phyloP scores from a whole-genome alignment of 495 filamentous ascomycete genomes.

The Trichoderma asperelloides region DNA sequence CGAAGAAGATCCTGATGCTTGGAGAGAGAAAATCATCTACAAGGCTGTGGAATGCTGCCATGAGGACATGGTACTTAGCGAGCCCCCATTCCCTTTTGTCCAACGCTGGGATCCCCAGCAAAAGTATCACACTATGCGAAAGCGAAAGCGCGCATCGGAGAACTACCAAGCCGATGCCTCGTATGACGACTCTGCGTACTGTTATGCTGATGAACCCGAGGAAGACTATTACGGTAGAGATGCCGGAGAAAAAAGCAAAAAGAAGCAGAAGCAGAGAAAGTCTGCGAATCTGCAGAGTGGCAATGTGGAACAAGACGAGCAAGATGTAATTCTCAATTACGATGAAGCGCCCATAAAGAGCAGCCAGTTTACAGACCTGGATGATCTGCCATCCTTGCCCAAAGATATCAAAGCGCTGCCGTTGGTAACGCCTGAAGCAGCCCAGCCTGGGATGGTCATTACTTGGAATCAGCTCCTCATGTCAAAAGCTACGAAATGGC shows the following conservation, averaged over 20 bases:
- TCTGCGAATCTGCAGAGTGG: slow-evolving; percentile 19
- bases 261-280: not conserved
- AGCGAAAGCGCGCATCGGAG: slow-evolving; percentile 2
- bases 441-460: slow-evolving; percentile 57
- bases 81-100: slow-evolving; percentile 82
- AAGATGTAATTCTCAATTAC: slow-evolving; percentile 16
- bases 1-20: slow-evolving; percentile 40
- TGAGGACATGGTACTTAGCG: slow-evolving; percentile 61
- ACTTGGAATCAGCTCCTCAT: slow-evolving; percentile 71
- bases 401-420: slow-evolving; percentile 48
- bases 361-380: slow-evolving; percentile 28
- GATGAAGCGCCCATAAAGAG: slow-evolving; percentile 20
- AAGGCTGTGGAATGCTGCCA: slow-evolving; percentile 75
- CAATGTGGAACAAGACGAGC: not conserved
- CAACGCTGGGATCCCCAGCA: slow-evolving; percentile 83
- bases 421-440: slow-evolving; percentile 42
- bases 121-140: slow-evolving; percentile 20
- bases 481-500: slow-evolving; percentile 67
- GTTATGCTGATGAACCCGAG: slow-evolving; percentile 35
- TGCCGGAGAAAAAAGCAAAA: not conserved
- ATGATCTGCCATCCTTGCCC: slow-evolving; percentile 63
- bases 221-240: slow-evolving; percentile 29
- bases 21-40: slow-evolving; percentile 64
- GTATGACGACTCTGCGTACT: slow-evolving; percentile 19
- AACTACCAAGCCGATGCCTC: slow-evolving; percentile 15